phyloP scores from a whole-genome alignment of 2,329 filamentous ascomycete species.

The Aspergillus sp. region DNA sequence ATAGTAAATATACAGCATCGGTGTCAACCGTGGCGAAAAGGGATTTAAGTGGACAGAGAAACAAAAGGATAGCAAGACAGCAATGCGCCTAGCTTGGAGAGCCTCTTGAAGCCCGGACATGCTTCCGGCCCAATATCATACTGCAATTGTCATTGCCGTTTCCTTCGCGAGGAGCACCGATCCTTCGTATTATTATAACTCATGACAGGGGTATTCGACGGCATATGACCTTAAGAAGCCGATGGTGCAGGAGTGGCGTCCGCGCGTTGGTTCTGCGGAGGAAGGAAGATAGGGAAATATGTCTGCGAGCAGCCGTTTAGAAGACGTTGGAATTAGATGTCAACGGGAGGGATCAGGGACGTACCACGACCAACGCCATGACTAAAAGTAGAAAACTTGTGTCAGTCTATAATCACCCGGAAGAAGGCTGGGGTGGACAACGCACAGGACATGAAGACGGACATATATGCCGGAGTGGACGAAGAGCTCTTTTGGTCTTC shows the following conservation, averaged over 20 bases:
- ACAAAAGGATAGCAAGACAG: no score
- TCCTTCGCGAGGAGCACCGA: neutral
- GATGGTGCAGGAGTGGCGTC: slow-evolving; percentile 41
- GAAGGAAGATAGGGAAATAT: slow-evolving; percentile 61
- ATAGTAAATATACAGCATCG: neutral
- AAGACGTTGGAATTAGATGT: slow-evolving; percentile 5
- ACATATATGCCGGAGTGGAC: slow-evolving; percentile 65
- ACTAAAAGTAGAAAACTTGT: slow-evolving; percentile 37
- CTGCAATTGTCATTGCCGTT: neutral
- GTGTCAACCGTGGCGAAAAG: neutral
- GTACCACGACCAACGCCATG: slow-evolving; percentile 51
- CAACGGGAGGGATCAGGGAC: slow-evolving; percentile 11
- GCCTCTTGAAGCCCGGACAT: neutral
- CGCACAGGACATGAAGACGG: slow-evolving; percentile 71
- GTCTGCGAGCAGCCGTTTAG: slow-evolving; percentile 35
- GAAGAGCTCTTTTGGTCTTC: slow-evolving; percentile 51
- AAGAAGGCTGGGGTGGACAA: slow-evolving; percentile 13
- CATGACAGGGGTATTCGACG: neutral
- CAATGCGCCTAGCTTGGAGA: no score
- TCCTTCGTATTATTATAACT: neutral
- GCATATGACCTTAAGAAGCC: slow-evolving; percentile 25
- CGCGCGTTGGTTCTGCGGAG: slow-evolving; percentile 39
- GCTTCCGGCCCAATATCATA: neutral
- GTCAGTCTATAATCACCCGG: slow-evolving; percentile 1
- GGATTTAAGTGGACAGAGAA: neutral